Evolutionary conservation across 208 protist genomes (phyloP).

Genomic region (Wallacemonas collosoma): DNA sequence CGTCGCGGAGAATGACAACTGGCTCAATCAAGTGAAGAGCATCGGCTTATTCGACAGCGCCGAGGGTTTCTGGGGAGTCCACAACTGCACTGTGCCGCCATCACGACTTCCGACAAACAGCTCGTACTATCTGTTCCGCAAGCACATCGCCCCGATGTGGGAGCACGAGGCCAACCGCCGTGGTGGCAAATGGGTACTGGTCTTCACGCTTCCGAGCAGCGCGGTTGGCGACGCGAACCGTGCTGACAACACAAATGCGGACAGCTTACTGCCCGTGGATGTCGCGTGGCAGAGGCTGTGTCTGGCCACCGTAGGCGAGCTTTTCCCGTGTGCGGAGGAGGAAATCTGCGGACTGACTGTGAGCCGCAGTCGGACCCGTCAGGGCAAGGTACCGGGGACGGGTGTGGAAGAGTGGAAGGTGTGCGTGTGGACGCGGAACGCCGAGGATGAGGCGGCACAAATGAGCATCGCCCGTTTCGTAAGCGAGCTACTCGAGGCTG

Average conservation of each 20-base stretch:
- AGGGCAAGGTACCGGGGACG: not conserved
- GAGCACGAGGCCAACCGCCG: conserved; percentile 90
- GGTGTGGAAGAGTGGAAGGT: conserved; percentile 69
- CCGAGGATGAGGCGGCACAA: conserved; percentile 63
- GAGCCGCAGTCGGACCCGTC: conserved; percentile 37
- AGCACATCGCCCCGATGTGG: conserved; percentile 91
- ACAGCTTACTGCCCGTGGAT: conserved; percentile 55
- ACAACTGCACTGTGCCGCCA: conserved; percentile 70
- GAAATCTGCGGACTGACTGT: conserved; percentile 87
- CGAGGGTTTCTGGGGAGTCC: conserved; percentile 87
- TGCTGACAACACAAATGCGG: conserved; percentile 14
- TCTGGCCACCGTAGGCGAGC: conserved; percentile 80
- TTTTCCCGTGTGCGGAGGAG: conserved; percentile 73
- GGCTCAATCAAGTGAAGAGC: conserved; percentile 81
- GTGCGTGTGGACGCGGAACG: conserved; percentile 85
- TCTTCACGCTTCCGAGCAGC: conserved; percentile 34
- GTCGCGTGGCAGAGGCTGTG: conserved; percentile 78
- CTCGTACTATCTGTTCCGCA: conserved; percentile 89
- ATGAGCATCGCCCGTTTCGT: conserved; percentile 68
- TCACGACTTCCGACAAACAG: conserved; percentile 72
- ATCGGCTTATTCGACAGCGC: conserved; percentile 89
- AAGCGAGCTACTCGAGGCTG: conserved; percentile 40
- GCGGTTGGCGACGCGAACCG: conserved; percentile 1
- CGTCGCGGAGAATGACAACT: conserved; percentile 40
- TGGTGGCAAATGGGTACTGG: conserved; percentile 84